Evolutionary conservation across 2,329 filamentous ascomycete genomes (phyloP), one percentile per base, ranked within the genome.

Genomic region (Calonectria hawksworthii): DNA sequence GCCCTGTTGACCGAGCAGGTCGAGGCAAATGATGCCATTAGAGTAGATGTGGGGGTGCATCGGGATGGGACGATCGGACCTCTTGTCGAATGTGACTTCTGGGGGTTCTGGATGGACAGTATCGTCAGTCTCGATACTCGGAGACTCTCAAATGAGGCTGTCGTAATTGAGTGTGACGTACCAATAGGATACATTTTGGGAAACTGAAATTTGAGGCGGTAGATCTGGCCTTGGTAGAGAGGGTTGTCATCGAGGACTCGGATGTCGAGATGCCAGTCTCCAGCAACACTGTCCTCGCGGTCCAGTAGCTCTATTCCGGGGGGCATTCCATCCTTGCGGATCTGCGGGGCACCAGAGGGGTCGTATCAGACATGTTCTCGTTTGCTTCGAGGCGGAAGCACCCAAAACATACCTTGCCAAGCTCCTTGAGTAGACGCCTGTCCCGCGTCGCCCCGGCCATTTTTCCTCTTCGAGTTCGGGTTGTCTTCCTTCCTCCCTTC

Each of bases 11-110:
- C 95, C 95, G 11, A 99, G 92, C 1, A 99, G 91, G 81, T 99
- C 97, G 64, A 99, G 93, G 82, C 97, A 99, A 83, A 99, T 99
- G 85, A 99, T 98, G 80, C 97, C 97, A 85, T 99, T 99, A 80
- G 94, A 97, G 88, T 99, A 99, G 85, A 99, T 95, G 87, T 99
- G 97, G 4, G 97, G 97, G 82, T 99, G 97, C 84, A 98, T 96
- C 1, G 97, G 97, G 81, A 99, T 96, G 47, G 90, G 89, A 56
- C 92, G 90, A 80, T 90, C 88, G 41, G 91, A 84, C 68, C 91
- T 87, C 80, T 92, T 89, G 70, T 95, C 89, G 83, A 99, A 99
- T 72, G 94, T 94, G 78, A 99, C 97, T 89, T 99, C 97, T 30
- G 97, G 97, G 0, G 97, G 94, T 88, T 98, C 96, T 98, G 80